Percentiles rank a stretch among this genome's conserved stretches.
These are phyloP conservation scores for Acer campestre DNA, from an alignment of 345 rosid genomes.

Conservation along the genomic window DNA sequence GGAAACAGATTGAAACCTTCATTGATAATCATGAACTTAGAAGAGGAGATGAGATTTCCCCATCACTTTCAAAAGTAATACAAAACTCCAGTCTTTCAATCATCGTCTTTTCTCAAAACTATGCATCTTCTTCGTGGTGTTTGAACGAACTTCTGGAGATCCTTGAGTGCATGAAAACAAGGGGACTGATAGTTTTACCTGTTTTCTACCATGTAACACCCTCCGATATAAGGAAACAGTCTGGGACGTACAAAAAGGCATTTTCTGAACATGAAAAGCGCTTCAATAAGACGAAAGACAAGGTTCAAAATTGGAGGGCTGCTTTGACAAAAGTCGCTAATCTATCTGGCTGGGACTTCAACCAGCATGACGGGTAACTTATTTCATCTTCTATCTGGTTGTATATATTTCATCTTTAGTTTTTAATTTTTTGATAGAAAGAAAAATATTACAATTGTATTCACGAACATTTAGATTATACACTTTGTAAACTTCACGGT, in stretches of 20 bases:
- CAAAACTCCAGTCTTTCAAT: too few species aligned
- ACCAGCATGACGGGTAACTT: not conserved
- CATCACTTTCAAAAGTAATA: not conserved
- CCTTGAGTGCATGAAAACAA: not conserved
- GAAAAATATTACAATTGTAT: too few species aligned
- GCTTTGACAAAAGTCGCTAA: not conserved
- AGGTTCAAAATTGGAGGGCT: not conserved
- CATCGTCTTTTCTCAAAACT: not conserved
- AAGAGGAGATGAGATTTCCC: not conserved
- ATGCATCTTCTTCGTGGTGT: conserved; percentile 5
- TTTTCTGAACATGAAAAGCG: not conserved
- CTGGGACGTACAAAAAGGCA: not conserved
- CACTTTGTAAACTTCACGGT: too few species aligned
- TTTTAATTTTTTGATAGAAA: too few species aligned
- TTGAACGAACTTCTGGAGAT: conserved; percentile 7
- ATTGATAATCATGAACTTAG: not conserved
- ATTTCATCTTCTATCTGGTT: not conserved
- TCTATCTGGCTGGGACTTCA: not conserved
- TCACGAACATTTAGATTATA: too few species aligned
- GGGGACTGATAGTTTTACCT: not conserved
- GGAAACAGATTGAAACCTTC: not conserved
- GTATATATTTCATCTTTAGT: too few species aligned
- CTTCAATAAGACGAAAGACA: not conserved
- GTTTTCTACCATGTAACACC: not conserved
- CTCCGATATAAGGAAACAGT: not conserved